These are phyloP conservation scores for Fusarium paranaense DNA, from an alignment of 2,329 filamentous ascomycete genomes.

Conservation along the genomic window DNA sequence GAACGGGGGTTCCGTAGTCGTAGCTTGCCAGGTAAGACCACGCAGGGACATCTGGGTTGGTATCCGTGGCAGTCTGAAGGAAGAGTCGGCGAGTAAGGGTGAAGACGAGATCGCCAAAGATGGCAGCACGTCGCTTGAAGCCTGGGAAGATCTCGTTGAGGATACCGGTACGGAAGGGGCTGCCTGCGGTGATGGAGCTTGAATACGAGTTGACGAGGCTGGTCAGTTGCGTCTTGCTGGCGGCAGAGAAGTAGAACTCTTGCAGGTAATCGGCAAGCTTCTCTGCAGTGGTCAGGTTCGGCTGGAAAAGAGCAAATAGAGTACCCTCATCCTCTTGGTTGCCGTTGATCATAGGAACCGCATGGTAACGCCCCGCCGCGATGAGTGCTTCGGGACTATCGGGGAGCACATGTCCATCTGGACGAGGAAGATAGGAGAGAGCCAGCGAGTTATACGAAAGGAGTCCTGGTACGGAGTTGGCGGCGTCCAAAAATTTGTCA, in stretches of 20 bases:
- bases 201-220: conserved; percentile 73
- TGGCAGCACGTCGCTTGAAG: conserved; percentile 80
- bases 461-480: conserved; percentile 76
- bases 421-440: conserved; percentile 79
- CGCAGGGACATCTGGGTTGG: conserved; percentile 68
- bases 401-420: conserved; percentile 73
- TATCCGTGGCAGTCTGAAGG: conserved; percentile 59
- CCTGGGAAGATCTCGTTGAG: conserved; percentile 81
- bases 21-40: conserved; percentile 85
- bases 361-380: conserved; percentile 59
- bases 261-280: conserved; percentile 72
- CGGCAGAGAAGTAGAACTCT: conserved; percentile 68
- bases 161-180: conserved; percentile 76
- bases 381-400: conserved; percentile 72
- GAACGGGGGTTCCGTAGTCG: conserved; percentile 74
- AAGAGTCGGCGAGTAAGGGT: conserved; percentile 76
- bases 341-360: conserved; percentile 69
- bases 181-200: conserved; percentile 66
- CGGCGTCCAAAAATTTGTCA: conserved; percentile 71
- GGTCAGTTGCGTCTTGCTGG: conserved; percentile 62
- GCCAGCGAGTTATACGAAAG: conserved; percentile 76
- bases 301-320: conserved; percentile 76
- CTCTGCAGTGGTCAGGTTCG: conserved; percentile 72
- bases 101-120: conserved; percentile 81
- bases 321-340: conserved; percentile 87